These are phyloP conservation scores for Fusarium bulbicola DNA, from an alignment of 2,329 filamentous ascomycete species.

Conservation along the genomic window DNA sequence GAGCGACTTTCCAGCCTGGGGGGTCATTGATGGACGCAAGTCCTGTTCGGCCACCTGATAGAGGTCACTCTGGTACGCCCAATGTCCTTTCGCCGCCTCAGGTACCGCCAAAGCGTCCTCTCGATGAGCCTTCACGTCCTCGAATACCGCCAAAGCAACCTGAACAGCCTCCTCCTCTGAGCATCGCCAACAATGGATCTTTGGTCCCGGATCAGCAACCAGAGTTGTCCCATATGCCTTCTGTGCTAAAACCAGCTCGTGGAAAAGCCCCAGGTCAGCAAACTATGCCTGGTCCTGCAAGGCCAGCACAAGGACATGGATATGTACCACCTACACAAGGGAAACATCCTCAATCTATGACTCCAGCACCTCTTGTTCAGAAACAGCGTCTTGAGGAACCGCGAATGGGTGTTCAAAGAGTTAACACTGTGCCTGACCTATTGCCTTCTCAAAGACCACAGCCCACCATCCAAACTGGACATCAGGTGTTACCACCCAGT, in stretches of 20 bases:
- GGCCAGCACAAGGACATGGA: constrained; percentile 15
- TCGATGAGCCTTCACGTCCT: constrained; percentile 4
- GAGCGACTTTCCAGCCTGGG: constrained; percentile 40
- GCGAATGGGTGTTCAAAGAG: constrained; percentile 28
- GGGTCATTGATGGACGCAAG: constrained; percentile 36
- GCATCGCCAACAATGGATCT: not conserved
- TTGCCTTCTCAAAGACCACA: constrained; percentile 31
- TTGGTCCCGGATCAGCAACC: constrained; percentile 8
- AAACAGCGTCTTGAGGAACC: constrained; percentile 34
- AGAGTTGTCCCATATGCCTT: constrained; percentile 31
- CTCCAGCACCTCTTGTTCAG: constrained; percentile 32
- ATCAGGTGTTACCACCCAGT: not conserved
- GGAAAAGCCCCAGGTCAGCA: constrained; percentile 26
- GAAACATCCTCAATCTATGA: constrained; percentile 39
- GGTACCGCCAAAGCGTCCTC: constrained; percentile 30
- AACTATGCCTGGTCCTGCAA: not conserved
- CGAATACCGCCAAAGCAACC: constrained; percentile 9
- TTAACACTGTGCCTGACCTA: constrained; percentile 38
- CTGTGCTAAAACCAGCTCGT: constrained; percentile 38
- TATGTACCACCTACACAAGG: constrained; percentile 38
- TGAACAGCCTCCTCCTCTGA: not conserved
- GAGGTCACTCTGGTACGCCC: constrained; percentile 34
- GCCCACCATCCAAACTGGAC: constrained; percentile 12
- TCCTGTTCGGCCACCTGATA: constrained; percentile 23
- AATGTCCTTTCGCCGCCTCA: constrained; percentile 37